These are phyloP conservation scores for Balamuthia mandrillaris DNA, from an alignment of 208 protist genomes.

Conservation along the genomic window DNA sequence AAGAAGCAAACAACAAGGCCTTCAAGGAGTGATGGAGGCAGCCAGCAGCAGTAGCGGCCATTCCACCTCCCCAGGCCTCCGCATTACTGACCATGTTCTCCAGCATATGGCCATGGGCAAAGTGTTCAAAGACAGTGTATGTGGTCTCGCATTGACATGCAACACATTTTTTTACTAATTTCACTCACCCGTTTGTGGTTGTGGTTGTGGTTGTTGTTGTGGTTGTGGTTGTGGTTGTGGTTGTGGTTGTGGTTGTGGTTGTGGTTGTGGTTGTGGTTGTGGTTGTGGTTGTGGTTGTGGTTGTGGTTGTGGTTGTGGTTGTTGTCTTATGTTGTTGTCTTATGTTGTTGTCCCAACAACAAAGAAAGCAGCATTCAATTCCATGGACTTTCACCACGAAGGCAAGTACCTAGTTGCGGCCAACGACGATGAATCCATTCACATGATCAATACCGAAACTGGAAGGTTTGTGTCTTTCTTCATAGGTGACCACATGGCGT, in stretches of 20 bases:
- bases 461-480: slow-evolving; percentile 45
- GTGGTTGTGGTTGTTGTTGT: background rate
- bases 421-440: slow-evolving; percentile 61
- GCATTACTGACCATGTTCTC: slow-evolving; percentile 29
- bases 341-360: background rate
- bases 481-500: background rate
- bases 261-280: background rate
- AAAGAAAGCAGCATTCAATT: slow-evolving; percentile 49
- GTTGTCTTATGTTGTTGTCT: background rate
- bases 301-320: background rate
- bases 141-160: background rate
- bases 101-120: slow-evolving; percentile 51
- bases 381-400: slow-evolving; percentile 54
- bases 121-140: slow-evolving; percentile 52
- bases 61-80: too few relatives aligned
- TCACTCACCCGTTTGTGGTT: background rate
- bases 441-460: slow-evolving; percentile 54
- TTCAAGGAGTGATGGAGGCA: too few relatives aligned
- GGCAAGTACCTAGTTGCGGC: slow-evolving; percentile 56
- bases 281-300: background rate
- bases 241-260: background rate
- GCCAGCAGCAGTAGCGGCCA: too few relatives aligned
- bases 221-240: background rate
- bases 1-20: too few relatives aligned
- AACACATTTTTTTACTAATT: background rate